Evolutionary conservation across 495 filamentous ascomycete genomes (phyloP).

Genomic region (Halenospora varia): DNA sequence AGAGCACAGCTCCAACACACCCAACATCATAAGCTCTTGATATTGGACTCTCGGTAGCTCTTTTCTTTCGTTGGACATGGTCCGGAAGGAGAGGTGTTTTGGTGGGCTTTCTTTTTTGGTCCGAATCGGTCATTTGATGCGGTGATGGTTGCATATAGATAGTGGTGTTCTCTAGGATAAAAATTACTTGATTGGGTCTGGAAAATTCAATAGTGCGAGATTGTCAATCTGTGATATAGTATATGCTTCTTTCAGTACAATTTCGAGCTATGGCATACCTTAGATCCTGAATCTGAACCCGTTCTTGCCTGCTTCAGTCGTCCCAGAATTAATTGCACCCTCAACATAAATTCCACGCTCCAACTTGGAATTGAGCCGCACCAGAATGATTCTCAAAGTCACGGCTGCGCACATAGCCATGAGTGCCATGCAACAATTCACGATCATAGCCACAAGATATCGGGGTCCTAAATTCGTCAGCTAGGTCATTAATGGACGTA

Average conservation of each 20-base stretch:
- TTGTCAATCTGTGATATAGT: too few species aligned
- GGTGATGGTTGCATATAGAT: too few species aligned
- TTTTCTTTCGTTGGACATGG: neutral
- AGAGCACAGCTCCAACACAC: neutral
- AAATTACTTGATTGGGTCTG: too few species aligned
- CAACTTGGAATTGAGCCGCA: constrained; percentile 68
- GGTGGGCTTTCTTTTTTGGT: neutral
- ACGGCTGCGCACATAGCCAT: constrained; percentile 65
- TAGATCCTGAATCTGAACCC: constrained; percentile 63
- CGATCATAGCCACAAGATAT: constrained; percentile 66
- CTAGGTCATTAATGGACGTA: constrained; percentile 18
- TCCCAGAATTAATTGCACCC: constrained; percentile 45
- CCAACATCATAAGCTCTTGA: neutral
- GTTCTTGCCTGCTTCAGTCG: constrained; percentile 50
- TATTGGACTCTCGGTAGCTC: neutral
- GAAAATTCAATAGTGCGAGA: too few species aligned
- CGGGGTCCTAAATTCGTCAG: constrained; percentile 37
- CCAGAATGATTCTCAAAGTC: constrained; percentile 59
- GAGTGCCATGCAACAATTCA: constrained; percentile 65
- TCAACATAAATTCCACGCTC: constrained; percentile 46
- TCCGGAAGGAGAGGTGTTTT: neutral
- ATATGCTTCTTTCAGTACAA: too few species aligned
- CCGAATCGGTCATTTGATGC: too few species aligned
- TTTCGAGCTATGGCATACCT: too few species aligned
- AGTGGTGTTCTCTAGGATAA: too few species aligned